phyloP scores from a whole-genome alignment of 805 yeast genomes.

The Maudiozyma pseudohumilis region DNA sequence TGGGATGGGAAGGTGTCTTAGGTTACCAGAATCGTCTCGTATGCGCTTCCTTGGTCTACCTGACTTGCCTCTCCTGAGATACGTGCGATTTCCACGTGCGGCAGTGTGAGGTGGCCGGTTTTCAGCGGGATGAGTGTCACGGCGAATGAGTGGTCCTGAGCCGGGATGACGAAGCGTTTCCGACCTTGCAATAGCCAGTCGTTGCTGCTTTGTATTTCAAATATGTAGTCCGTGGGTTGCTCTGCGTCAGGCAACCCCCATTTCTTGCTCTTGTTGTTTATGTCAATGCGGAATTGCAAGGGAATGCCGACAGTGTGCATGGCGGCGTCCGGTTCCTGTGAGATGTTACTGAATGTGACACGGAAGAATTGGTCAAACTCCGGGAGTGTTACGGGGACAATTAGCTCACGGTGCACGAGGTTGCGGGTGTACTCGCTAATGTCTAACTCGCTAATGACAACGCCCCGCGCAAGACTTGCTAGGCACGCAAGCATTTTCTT shows the following conservation, averaged over 20 bases:
- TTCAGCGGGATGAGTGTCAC: constrained; percentile 62
- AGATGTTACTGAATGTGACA: constrained; percentile 10
- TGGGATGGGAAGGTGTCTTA: too few species aligned
- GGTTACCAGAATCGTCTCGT: constrained; percentile 52
- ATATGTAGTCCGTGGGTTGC: constrained; percentile 26
- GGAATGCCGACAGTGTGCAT: constrained; percentile 14
- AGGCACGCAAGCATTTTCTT: constrained; percentile 14
- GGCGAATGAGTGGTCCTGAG: constrained; percentile 28
- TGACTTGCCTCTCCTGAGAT: constrained; percentile 38
- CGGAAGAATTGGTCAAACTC: constrained; percentile 16
- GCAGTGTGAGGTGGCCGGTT: constrained; percentile 63
- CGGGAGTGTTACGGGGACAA: constrained; percentile 24
- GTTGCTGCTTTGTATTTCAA: constrained; percentile 39
- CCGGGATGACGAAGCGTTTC: constrained; percentile 39
- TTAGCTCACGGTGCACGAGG: constrained; percentile 10
- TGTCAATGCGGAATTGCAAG: constrained; percentile 10
- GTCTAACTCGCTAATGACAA: constrained; percentile 15
- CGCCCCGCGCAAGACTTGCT: constrained; percentile 11
- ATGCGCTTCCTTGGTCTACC: constrained; percentile 55
- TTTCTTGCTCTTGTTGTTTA: constrained; percentile 12
- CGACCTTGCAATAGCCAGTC: constrained; percentile 84
- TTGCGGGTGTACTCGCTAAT: constrained; percentile 18
- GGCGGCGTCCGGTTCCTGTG: background rate
- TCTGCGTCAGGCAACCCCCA: constrained; percentile 11
- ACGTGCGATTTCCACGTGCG: constrained; percentile 43